Percentiles rank a stretch among this genome's conserved stretches.
phyloP scores from a whole-genome alignment of 2,329 filamentous ascomycete genomes.

The Hysterium pulicare region DNA sequence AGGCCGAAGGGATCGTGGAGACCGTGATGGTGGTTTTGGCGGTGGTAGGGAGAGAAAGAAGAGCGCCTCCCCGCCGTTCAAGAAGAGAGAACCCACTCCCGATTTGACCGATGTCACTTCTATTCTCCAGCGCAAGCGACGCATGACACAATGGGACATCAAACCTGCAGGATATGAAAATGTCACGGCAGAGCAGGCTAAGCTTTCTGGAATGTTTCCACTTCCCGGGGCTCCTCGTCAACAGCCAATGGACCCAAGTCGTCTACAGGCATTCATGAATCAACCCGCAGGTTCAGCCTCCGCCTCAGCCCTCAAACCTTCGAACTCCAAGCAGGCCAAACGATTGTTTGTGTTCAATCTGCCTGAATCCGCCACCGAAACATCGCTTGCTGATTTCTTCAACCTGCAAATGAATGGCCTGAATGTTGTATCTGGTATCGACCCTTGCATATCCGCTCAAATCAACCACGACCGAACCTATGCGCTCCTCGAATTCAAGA shows the following conservation, averaged over 20 bases:
- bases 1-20: slow-evolving; percentile 49
- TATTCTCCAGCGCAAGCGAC: slow-evolving; percentile 80
- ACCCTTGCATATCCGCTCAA: slow-evolving; percentile 82
- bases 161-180: slow-evolving; percentile 98
- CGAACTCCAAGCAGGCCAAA: slow-evolving; percentile 90
- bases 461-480: slow-evolving; percentile 76
- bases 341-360: slow-evolving; percentile 86
- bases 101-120: slow-evolving; percentile 85
- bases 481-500: slow-evolving; percentile 88
- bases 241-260: slow-evolving; percentile 90
- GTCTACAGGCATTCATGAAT: slow-evolving; percentile 93
- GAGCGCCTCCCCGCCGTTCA: slow-evolving; percentile 72
- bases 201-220: slow-evolving; percentile 98
- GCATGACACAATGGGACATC: slow-evolving; percentile 98
- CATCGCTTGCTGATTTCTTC: slow-evolving; percentile 78
- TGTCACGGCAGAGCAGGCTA: slow-evolving; percentile 96
- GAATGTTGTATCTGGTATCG: slow-evolving; percentile 78
- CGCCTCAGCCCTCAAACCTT: slow-evolving; percentile 81
- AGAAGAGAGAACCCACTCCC: slow-evolving; percentile 92
- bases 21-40: slow-evolving; percentile 38
- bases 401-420: slow-evolving; percentile 96
- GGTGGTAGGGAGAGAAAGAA: slow-evolving; percentile 59
- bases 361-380: slow-evolving; percentile 69
- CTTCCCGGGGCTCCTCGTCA: slow-evolving; percentile 91
- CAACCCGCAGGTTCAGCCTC: slow-evolving; percentile 71